Conservation (phyloP, 768 basidiomycete genomes). For the Pleurotus giganteus region DNA sequence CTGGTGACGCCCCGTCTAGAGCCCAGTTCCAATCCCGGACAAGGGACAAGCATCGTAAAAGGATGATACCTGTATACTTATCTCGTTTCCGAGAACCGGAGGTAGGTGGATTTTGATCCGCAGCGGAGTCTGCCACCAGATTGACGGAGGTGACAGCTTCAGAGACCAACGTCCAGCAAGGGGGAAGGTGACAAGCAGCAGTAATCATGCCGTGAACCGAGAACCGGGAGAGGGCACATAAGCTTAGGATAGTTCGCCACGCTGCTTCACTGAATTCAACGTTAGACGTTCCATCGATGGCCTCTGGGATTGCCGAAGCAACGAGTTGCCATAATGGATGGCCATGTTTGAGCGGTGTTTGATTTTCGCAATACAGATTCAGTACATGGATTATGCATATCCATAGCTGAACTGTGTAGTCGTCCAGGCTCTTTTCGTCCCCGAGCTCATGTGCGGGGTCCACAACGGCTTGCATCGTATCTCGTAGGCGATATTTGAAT, state of each 20-base stretch:
- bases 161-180: slow-evolving; percentile 67
- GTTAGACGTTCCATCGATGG: slow-evolving; percentile 20
- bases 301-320: slow-evolving; percentile 24
- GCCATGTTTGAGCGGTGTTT: slow-evolving; percentile 12
- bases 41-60: slow-evolving; percentile 72
- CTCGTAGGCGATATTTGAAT: slow-evolving; percentile 49
- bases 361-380: slow-evolving; percentile 14
- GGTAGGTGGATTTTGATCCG: slow-evolving; percentile 36
- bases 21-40: slow-evolving; percentile 78
- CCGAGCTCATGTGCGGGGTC: slow-evolving; percentile 31
- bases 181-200: slow-evolving; percentile 34
- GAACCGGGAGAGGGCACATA: slow-evolving; percentile 81
- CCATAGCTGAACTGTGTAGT: slow-evolving; percentile 63
- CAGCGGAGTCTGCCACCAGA: slow-evolving; percentile 44
- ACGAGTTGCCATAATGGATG: slow-evolving; percentile 49
- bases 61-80: slow-evolving; percentile 65
- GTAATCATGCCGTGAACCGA: slow-evolving; percentile 45
- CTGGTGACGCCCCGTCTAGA: slow-evolving; percentile 48
- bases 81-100: slow-evolving; percentile 55
- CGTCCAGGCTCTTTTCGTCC: slow-evolving; percentile 2
- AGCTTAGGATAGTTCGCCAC: slow-evolving; percentile 69
- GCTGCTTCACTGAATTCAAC: slow-evolving; percentile 57
- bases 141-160: slow-evolving; percentile 58
- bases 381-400: slow-evolving; percentile 66
- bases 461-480: slow-evolving; percentile 37